Evolutionary conservation across 495 filamentous ascomycete genomes (phyloP).

Genomic region (Lophiotrema nucula): DNA sequence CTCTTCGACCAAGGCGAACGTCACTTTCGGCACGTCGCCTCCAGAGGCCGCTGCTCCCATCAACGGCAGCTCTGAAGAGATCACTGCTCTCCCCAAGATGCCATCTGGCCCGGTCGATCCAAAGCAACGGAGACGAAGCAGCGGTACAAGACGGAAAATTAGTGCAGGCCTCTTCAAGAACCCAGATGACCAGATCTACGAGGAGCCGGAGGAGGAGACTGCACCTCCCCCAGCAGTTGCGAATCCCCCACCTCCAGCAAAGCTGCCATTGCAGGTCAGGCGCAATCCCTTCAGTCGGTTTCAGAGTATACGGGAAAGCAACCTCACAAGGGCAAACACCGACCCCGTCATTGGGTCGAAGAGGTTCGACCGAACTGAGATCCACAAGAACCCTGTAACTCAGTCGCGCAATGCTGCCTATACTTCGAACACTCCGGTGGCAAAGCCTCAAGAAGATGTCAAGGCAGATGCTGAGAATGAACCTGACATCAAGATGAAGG

Average conservation of each 20-base stretch:
- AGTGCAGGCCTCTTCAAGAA: slow-evolving; percentile 46
- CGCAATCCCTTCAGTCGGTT: slow-evolving; percentile 46
- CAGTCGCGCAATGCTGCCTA: slow-evolving; percentile 75
- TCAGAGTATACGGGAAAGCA: slow-evolving; percentile 34
- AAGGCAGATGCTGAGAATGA: slow-evolving; percentile 12
- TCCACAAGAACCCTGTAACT: slow-evolving; percentile 72
- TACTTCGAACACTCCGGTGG: slow-evolving; percentile 53
- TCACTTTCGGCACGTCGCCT: slow-evolving; percentile 12
- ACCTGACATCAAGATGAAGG: slow-evolving; percentile 48
- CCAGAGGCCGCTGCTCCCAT: slow-evolving; percentile 5
- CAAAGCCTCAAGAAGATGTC: slow-evolving; percentile 35
- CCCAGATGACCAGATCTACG: slow-evolving; percentile 82
- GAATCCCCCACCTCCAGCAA: slow-evolving; percentile 22
- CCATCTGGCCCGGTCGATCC: slow-evolving; percentile 19
- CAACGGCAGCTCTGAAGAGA: slow-evolving; percentile 2
- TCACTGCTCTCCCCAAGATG: slow-evolving; percentile 7
- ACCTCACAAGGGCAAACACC: slow-evolving; percentile 35
- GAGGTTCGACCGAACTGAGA: slow-evolving; percentile 66
- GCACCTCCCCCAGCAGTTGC: slow-evolving; percentile 12
- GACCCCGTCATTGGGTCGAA: slow-evolving; percentile 41
- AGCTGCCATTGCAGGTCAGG: slow-evolving; percentile 31
- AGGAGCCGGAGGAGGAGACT: slow-evolving; percentile 63
- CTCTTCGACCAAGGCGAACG: slow-evolving; percentile 31
- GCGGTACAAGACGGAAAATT: slow-evolving; percentile 50
- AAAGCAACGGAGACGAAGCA: slow-evolving; percentile 40